phyloP scores from a whole-genome alignment of 129 eudicot genomes.

The Saussurea involucrata region DNA sequence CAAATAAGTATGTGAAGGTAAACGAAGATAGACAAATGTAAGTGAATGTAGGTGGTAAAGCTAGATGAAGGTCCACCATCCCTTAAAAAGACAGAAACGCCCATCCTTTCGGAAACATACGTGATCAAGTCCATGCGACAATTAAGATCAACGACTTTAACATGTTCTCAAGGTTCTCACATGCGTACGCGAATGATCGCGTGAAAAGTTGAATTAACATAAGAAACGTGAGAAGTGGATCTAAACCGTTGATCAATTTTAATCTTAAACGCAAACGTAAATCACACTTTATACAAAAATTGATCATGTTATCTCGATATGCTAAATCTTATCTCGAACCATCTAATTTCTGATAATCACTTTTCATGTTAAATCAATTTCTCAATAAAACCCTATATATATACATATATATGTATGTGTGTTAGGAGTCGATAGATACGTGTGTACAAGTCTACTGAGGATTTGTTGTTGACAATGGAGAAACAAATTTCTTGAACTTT shows the following conservation, averaged over 20 bases:
- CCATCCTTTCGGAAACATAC: not conserved
- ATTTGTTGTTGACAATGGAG: constrained; percentile 16
- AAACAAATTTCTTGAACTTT: constrained; percentile 2
- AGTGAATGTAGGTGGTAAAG: not conserved
- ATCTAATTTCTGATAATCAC: too few relatives aligned
- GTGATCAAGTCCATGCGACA: not conserved
- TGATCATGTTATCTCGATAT: too few relatives aligned
- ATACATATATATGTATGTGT: not conserved
- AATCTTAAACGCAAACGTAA: too few relatives aligned
- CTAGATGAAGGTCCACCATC: not conserved
- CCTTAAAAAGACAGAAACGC: not conserved
- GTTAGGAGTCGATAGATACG: not conserved
- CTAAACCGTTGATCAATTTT: too few relatives aligned
- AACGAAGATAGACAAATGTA: too few relatives aligned
- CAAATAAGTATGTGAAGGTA: too few relatives aligned
- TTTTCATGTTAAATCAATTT: not conserved
- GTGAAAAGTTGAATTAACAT: too few relatives aligned
- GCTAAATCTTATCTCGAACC: too few relatives aligned
- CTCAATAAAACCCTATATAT: not conserved
- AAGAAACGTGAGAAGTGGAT: too few relatives aligned
- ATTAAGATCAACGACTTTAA: not conserved
- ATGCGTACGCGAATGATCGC: too few relatives aligned
- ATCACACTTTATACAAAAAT: too few relatives aligned
- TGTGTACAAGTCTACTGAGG: constrained; percentile 1
- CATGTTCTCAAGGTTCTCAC: not conserved